Conservation (phyloP, 495 filamentous ascomycete species). For the Talaromyces proteolyticus region DNA sequence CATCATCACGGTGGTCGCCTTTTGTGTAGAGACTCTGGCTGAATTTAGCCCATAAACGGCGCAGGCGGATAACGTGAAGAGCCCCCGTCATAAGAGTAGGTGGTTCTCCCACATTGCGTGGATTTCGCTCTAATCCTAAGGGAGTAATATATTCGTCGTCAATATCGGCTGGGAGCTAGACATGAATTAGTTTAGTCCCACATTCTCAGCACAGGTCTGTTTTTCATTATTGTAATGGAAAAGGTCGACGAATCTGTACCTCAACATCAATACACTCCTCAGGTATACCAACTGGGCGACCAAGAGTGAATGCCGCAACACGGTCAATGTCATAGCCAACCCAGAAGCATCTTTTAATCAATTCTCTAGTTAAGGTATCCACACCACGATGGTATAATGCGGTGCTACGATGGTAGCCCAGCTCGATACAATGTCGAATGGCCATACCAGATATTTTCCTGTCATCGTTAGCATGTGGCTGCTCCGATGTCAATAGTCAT, state of each 20-base stretch:
- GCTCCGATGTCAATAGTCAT: not conserved
- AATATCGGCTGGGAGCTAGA: constrained; percentile 7
- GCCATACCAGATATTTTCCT: constrained; percentile 14
- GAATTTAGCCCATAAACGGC: constrained; percentile 7
- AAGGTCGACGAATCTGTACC: constrained; percentile 3
- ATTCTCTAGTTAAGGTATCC: constrained; percentile 4
- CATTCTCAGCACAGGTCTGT: too few species aligned
- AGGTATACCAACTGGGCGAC: constrained; percentile 10
- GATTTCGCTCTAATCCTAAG: not conserved
- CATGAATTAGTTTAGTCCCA: too few species aligned
- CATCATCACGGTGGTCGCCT: not conserved
- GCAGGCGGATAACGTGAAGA: constrained; percentile 10
- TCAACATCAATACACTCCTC: constrained; percentile 11
- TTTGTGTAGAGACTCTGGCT: constrained; percentile 6
- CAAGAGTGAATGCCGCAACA: constrained; percentile 8
- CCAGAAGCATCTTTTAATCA: constrained; percentile 13
- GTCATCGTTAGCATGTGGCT: not conserved
- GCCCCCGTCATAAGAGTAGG: constrained; percentile 10
- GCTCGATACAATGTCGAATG: constrained; percentile 13
- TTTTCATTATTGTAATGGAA: not conserved
- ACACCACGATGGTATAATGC: not conserved
- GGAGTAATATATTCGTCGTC: constrained; percentile 6
- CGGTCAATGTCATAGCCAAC: constrained; percentile 9
- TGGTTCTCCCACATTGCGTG: not conserved
- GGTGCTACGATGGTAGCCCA: constrained; percentile 13